A percentile compares a stretch with the other conserved stretches of the same genome.
These are phyloP conservation scores for Fusarium bulbicola DNA, from an alignment of 2,329 filamentous ascomycete genomes.

Conservation along the genomic window DNA sequence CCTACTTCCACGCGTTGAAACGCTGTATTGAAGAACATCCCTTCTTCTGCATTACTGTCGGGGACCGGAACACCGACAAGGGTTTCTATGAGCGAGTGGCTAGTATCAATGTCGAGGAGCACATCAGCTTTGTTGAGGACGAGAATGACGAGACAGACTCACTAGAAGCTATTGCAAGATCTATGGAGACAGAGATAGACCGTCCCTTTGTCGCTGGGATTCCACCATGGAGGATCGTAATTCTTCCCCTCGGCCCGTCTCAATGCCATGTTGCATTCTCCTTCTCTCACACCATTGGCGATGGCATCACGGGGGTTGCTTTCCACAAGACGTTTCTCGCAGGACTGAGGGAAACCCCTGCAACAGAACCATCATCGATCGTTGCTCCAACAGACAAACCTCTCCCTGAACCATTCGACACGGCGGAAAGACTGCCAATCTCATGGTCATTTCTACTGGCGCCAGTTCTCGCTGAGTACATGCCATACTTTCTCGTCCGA, in stretches of 20 bases:
- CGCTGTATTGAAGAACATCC: conserved; percentile 33
- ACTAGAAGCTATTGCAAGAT: conserved; percentile 7
- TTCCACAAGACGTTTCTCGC: conserved; percentile 38
- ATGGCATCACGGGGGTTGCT: conserved; percentile 31
- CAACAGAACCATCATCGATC: not conserved
- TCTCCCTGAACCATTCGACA: conserved; percentile 36
- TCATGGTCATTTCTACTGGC: conserved; percentile 38
- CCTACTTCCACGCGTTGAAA: conserved; percentile 27
- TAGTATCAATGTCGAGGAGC: conserved; percentile 26
- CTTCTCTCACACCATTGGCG: conserved; percentile 39
- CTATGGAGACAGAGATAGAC: conserved; percentile 24
- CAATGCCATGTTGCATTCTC: conserved; percentile 35
- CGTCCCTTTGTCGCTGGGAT: conserved; percentile 23
- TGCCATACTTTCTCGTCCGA: conserved; percentile 29
- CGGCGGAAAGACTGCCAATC: conserved; percentile 31
- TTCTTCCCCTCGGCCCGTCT: conserved; percentile 14
- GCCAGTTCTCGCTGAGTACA: conserved; percentile 21
- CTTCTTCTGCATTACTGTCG: conserved; percentile 32
- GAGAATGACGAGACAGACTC: not conserved
- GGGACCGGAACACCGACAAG: conserved; percentile 32
- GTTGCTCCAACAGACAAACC: conserved; percentile 4
- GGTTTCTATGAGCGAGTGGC: conserved; percentile 33
- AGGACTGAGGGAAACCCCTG: not conserved
- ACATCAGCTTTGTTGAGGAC: conserved; percentile 22
- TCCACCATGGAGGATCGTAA: conserved; percentile 37